Conservation (phyloP, 768 basidiomycete genomes). For the Boletus edulis region DNA sequence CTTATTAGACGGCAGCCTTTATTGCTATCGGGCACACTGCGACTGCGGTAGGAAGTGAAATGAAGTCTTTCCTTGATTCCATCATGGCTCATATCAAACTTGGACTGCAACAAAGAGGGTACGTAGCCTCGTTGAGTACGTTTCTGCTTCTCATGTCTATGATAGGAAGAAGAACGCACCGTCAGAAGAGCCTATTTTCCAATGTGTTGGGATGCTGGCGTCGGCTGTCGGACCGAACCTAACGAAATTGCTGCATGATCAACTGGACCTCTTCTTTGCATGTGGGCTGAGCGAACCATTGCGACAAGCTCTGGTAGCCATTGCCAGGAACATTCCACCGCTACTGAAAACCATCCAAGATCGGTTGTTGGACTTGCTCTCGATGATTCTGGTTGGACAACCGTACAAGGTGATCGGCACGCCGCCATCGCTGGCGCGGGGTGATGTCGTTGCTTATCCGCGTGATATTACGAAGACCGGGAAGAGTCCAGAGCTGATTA, state of each 20-base stretch:
- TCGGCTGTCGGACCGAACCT: conserved; percentile 93
- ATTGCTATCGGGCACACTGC: conserved; percentile 96
- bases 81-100: conserved; percentile 88
- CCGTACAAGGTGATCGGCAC: conserved; percentile 88
- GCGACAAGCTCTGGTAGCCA: conserved; percentile 77
- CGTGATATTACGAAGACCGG: conserved; percentile 48
- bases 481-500: conserved; percentile 66
- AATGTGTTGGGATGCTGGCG: conserved; percentile 96
- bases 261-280: conserved; percentile 94
- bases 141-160: not conserved
- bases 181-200: conserved; percentile 93
- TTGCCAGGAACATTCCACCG: conserved; percentile 86
- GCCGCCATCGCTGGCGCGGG: conserved; percentile 57
- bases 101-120: conserved; percentile 88
- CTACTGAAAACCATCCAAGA: conserved; percentile 93
- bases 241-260: conserved; percentile 93
- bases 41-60: conserved; percentile 85
- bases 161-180: conserved; percentile 83
- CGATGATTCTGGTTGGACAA: conserved; percentile 76
- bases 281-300: conserved; percentile 91
- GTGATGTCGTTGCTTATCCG: conserved; percentile 47
- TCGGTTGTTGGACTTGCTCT: conserved; percentile 84
- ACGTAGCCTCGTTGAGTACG: conserved; percentile 16
- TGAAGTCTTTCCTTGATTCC: conserved; percentile 92
- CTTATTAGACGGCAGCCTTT: conserved; percentile 57